Evolutionary conservation across 2,329 filamentous ascomycete genomes (phyloP).

Genomic region (Cercospora citrullina): DNA sequence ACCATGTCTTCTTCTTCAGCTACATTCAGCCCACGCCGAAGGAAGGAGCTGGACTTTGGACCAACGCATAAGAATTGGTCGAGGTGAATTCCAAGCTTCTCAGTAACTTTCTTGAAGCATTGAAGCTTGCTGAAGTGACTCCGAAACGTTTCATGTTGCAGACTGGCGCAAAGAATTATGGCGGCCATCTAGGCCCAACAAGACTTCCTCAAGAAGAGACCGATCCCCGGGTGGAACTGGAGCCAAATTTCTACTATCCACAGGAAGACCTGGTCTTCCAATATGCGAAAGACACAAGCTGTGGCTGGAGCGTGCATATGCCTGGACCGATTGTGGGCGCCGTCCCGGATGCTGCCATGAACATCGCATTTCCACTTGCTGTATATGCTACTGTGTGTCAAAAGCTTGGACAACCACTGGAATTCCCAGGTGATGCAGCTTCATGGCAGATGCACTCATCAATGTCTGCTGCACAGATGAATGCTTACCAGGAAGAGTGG

Average conservation of each 20-base stretch:
- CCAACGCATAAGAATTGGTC: slow-evolving; percentile 53
- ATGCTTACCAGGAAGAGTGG: slow-evolving; percentile 55
- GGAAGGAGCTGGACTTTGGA: slow-evolving; percentile 49
- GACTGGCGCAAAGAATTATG: slow-evolving; percentile 56
- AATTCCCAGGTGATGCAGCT: slow-evolving; percentile 48
- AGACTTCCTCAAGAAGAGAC: slow-evolving; percentile 50
- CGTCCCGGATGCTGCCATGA: slow-evolving; percentile 55
- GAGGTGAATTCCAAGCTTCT: slow-evolving; percentile 53
- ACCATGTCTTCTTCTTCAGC: slow-evolving; percentile 57
- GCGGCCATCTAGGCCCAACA: slow-evolving; percentile 50
- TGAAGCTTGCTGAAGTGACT: slow-evolving; percentile 45
- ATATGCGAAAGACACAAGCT: slow-evolving; percentile 44
- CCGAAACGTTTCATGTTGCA: slow-evolving; percentile 54
- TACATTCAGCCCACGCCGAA: slow-evolving; percentile 56
- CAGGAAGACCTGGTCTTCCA: slow-evolving; percentile 53
- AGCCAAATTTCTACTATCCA: slow-evolving; percentile 57
- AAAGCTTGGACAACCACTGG: slow-evolving; percentile 44
- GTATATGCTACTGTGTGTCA: slow-evolving; percentile 53
- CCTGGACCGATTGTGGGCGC: slow-evolving; percentile 53
- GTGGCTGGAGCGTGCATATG: slow-evolving; percentile 50
- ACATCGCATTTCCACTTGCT: slow-evolving; percentile 50
- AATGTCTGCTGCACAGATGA: slow-evolving; percentile 48
- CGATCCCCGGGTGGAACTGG: slow-evolving; percentile 46
- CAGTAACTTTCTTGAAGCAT: slow-evolving; percentile 51
- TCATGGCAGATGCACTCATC: slow-evolving; percentile 50